phyloP scores from a whole-genome alignment of 176 grass and related monocot species.

The Guadua angustifolia region DNA sequence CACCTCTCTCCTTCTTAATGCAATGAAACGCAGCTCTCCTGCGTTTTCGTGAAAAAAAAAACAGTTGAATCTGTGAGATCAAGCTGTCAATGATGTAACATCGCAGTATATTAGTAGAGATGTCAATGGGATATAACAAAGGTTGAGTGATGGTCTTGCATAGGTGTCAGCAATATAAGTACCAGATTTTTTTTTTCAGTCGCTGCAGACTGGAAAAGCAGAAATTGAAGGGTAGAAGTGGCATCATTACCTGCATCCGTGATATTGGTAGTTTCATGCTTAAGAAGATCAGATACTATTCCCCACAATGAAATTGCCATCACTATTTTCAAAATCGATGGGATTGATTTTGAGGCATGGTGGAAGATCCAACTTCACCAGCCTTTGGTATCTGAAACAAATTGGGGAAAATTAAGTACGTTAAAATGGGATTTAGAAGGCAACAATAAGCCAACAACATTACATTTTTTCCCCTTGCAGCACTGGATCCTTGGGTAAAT shows the following conservation, averaged over 20 bases:
- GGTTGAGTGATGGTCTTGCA: background rate
- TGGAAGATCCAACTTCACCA: conserved; percentile 96
- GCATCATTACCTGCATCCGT: conserved; percentile 72
- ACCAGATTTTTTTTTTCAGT: background rate
- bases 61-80: conserved; percentile 98
- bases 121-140: conserved; percentile 19
- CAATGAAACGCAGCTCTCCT: too few relatives aligned
- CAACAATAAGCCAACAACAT: background rate
- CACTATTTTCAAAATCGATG: conserved; percentile 99
- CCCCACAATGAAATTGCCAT: conserved; percentile 72
- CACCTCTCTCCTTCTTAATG: too few relatives aligned
- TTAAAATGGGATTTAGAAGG: conserved; percentile 30
- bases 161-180: background rate
- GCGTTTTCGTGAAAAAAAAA: too few relatives aligned
- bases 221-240: conserved; percentile 9
- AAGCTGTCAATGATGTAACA: conserved; percentile 57
- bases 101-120: conserved; percentile 29
- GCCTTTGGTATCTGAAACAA: conserved; percentile 79
- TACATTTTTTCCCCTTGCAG: background rate
- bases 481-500: background rate
- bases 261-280: conserved; percentile 97
- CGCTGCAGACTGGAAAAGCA: conserved; percentile 12
- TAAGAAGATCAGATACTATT: conserved; percentile 69
- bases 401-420: background rate
- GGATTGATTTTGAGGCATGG: conserved; percentile 99